Conservation (phyloP, 2,329 filamentous ascomycete genomes). For the Pestalotiopsis sp. region DNA sequence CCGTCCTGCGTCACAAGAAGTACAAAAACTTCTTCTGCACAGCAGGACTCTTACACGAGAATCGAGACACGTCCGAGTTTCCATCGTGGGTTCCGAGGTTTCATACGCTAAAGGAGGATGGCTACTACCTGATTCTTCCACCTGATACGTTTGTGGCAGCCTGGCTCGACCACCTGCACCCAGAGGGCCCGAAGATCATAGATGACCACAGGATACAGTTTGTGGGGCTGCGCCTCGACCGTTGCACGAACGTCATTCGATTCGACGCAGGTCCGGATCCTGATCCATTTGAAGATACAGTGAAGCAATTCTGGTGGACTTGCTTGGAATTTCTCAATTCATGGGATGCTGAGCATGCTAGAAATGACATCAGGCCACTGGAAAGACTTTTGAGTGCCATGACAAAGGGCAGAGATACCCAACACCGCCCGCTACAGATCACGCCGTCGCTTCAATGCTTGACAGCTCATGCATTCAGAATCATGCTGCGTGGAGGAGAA, state of each 20-base stretch:
- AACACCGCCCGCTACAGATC: not conserved
- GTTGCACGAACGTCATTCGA: not conserved
- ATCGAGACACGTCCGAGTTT: not conserved
- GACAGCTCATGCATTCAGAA: not conserved
- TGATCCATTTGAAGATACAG: not conserved
- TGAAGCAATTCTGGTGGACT: conserved; percentile 6
- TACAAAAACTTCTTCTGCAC: not conserved
- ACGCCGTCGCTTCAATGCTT: conserved; percentile 1
- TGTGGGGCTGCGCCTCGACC: not conserved
- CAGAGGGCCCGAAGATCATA: not conserved
- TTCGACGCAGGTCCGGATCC: not conserved
- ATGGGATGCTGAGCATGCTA: not conserved
- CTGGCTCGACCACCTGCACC: not conserved
- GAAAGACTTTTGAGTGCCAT: not conserved
- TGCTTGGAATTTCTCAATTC: not conserved
- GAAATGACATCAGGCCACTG: not conserved
- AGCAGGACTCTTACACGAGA: conserved; percentile 5
- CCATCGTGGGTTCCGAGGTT: conserved; percentile 9
- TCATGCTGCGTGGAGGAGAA: not conserved
- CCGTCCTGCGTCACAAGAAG: not conserved
- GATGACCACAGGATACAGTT: not conserved
- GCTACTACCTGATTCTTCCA: not conserved
- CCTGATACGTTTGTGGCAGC: not conserved
- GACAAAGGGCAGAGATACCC: not conserved
- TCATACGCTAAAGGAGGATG: not conserved